phyloP scores from a whole-genome alignment of 805 yeast species.

The Kluyveromyces siamensis region DNA sequence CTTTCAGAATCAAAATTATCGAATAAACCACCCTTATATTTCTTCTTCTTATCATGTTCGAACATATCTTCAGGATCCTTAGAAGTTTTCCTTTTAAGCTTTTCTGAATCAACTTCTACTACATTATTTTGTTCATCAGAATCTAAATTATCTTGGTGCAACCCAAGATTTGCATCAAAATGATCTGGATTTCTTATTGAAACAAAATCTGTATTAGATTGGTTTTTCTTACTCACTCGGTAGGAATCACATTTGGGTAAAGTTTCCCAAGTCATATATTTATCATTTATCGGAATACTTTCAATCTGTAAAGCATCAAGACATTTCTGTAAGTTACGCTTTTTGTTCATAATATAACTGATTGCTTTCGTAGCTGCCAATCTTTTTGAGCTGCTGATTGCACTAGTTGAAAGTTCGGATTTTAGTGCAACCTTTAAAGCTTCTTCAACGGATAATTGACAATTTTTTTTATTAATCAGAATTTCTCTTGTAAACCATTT shows the following conservation, averaged over 20 bases:
- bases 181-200: conserved; percentile 1
- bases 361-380: neutral
- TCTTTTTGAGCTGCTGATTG: neutral
- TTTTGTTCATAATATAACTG: conserved; percentile 1
- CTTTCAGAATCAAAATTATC: too few species aligned
- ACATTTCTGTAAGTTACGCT: neutral
- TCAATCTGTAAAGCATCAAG: neutral
- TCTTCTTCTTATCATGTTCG: neutral
- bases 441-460: conserved; percentile 1
- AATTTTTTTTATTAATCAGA: neutral
- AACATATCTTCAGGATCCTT: neutral
- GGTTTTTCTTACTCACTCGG: neutral
- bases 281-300: conserved; percentile 2
- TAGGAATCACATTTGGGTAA: conserved; percentile 3
- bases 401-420: neutral
- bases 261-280: conserved; percentile 2
- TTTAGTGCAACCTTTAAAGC: conserved; percentile 1
- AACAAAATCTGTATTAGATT: neutral
- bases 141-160: neutral
- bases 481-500: conserved; percentile 1
- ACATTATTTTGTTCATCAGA: neutral
- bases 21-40: too few species aligned
- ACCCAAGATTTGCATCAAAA: neutral
- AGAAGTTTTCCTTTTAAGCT: neutral
- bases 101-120: neutral